phyloP scores from a whole-genome alignment of 371 early-diverging fungal species.

The Rhizomucor miehei region DNA sequence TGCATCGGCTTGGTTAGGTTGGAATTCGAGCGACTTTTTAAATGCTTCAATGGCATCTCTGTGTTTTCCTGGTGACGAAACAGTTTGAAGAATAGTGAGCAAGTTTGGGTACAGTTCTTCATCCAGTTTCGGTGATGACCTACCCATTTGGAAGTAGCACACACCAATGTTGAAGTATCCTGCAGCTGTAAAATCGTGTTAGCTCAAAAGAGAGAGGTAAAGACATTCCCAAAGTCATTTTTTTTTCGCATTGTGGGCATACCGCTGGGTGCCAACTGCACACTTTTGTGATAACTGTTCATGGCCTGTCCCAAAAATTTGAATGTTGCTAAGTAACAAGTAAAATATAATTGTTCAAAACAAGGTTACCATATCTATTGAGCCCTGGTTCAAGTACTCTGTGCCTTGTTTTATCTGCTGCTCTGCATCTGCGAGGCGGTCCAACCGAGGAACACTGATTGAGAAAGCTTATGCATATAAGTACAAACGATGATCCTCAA shows the following conservation, averaged over 20 bases:
- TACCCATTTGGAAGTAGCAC: slow-evolving; percentile 70
- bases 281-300: slow-evolving; percentile 47
- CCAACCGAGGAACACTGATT: slow-evolving; percentile 17
- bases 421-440: slow-evolving; percentile 40
- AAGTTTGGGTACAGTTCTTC: no score
- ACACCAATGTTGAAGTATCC: slow-evolving; percentile 81
- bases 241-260: background rate
- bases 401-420: slow-evolving; percentile 40
- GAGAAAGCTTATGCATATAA: slow-evolving; percentile 18
- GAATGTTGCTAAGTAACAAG: no score
- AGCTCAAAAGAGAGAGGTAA: no score
- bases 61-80: slow-evolving; percentile 36
- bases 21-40: slow-evolving; percentile 62
- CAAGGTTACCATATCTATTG: slow-evolving; percentile 39
- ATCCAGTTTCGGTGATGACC: no score
- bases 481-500: no score
- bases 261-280: slow-evolving; percentile 41
- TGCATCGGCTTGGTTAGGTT: slow-evolving; percentile 72
- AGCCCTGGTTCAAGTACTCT: slow-evolving; percentile 39
- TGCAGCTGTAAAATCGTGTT: slow-evolving; percentile 52
- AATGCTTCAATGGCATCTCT: slow-evolving; percentile 64
- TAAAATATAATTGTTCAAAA: background rate
- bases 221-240: background rate
- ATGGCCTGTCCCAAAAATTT: no score
- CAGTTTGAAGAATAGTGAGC: no score